These are phyloP conservation scores for Rutstroemia sp. DNA, from an alignment of 2,329 filamentous ascomycete genomes.

Conservation along the genomic window DNA sequence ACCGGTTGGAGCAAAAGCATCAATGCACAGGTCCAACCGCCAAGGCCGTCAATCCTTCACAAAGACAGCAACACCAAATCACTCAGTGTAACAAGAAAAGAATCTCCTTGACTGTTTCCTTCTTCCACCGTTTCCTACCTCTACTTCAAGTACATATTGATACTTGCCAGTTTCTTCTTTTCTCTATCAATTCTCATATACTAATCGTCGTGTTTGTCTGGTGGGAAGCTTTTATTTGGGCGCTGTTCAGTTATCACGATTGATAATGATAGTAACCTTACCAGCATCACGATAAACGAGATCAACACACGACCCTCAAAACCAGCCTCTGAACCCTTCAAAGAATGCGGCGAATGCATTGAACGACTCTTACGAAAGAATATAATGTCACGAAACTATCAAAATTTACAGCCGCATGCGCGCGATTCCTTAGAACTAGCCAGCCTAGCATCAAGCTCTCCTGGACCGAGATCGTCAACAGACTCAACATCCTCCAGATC, in stretches of 20 bases:
- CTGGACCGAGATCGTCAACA: slow-evolving; percentile 49
- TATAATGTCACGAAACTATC: slow-evolving; percentile 27
- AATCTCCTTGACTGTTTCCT: neutral
- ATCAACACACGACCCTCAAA: neutral
- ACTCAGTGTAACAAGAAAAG: neutral
- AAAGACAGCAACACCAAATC: slow-evolving; percentile 2
- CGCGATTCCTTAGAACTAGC: slow-evolving; percentile 96
- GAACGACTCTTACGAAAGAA: slow-evolving; percentile 5
- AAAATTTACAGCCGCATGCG: slow-evolving; percentile 25
- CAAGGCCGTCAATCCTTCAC: neutral
- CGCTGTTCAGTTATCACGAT: neutral
- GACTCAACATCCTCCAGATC: slow-evolving; percentile 72
- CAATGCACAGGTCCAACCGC: neutral
- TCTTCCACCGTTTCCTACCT: neutral
- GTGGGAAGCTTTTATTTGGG: neutral
- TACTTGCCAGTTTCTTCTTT: neutral
- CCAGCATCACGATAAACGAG: slow-evolving; percentile 3
- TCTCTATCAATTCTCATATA: neutral
- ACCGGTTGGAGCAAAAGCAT: neutral
- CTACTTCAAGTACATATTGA: slow-evolving; percentile 1
- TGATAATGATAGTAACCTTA: slow-evolving; percentile 6
- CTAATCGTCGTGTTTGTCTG: neutral
- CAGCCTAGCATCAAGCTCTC: slow-evolving; percentile 81
- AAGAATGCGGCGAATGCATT: slow-evolving; percentile 6
- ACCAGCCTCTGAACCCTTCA: neutral